Conservation (phyloP, 352 stramenopile species). For the Globisporangium parvum region DNA sequence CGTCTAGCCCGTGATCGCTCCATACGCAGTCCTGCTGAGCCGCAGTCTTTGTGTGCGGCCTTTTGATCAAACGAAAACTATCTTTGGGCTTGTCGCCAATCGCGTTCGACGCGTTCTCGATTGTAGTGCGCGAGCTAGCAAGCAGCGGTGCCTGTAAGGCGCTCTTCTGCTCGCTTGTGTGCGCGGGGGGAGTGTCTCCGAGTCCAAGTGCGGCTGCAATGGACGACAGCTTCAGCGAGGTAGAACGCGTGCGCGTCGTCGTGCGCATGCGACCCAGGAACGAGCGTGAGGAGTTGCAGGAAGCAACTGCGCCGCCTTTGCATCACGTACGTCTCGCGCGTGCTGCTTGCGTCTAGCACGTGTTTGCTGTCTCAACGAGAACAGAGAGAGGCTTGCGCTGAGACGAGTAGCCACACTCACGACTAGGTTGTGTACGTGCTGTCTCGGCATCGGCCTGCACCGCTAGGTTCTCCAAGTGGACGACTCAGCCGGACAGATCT, state of each 20-base stretch:
- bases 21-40: no score
- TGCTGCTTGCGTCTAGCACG: not conserved
- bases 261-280: slow-evolving; percentile 77
- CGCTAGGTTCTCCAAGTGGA: slow-evolving; percentile 27
- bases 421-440: not conserved
- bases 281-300: slow-evolving; percentile 46
- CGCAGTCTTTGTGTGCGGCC: no score
- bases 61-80: no score
- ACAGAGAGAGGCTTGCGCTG: not conserved
- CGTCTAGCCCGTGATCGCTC: no score
- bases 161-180: not conserved
- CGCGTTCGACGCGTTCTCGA: no score
- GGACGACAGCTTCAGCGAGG: slow-evolving; percentile 23
- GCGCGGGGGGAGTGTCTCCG: no score
- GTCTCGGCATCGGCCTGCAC: not conserved
- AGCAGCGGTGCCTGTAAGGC: no score
- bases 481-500: slow-evolving; percentile 22
- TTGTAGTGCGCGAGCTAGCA: no score
- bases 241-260: slow-evolving; percentile 67
- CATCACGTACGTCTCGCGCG: slow-evolving; percentile 21
- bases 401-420: not conserved
- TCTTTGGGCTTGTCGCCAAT: no score
- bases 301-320: slow-evolving; percentile 2
- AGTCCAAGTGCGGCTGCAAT: no score
- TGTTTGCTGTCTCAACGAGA: not conserved